phyloP scores from a whole-genome alignment of 164 flowering plant species.

The Nymphaea thermarum region DNA sequence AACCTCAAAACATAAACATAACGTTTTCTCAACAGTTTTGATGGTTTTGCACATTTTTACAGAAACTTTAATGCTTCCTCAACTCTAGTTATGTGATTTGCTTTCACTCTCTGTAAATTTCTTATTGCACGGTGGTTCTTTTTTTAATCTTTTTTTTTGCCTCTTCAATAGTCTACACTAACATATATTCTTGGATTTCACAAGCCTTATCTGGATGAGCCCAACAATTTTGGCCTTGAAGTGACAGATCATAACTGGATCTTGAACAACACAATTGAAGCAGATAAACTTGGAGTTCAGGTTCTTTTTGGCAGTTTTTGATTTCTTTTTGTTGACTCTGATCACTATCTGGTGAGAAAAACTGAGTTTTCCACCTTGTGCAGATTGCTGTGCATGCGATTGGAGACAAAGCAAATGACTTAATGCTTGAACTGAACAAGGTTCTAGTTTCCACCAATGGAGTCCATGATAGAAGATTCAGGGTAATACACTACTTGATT shows the following conservation, averaged over 20 bases:
- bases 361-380: background rate
- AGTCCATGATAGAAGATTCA: constrained; percentile 60
- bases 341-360: too few species aligned
- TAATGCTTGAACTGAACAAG: constrained; percentile 59
- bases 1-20: too few species aligned
- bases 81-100: background rate
- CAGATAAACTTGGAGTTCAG: constrained; percentile 80
- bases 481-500: constrained; percentile 34
- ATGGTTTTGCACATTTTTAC: too few species aligned
- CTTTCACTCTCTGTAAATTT: background rate
- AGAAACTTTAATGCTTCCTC: too few species aligned
- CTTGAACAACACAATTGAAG: constrained; percentile 47
- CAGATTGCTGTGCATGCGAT: constrained; percentile 97
- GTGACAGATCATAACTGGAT: constrained; percentile 48
- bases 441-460: constrained; percentile 49
- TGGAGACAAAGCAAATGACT: constrained; percentile 88
- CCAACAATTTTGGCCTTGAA: constrained; percentile 65
- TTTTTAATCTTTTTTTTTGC: background rate
- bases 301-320: constrained; percentile 18
- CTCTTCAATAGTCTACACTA: background rate
- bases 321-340: background rate
- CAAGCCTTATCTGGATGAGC: constrained; percentile 73
- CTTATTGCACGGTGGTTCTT: background rate
- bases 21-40: too few species aligned
- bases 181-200: constrained; percentile 6